Base-by-base conservation (phyloP, 495 filamentous ascomycete genomes). In the Xylaria castorea region DNA sequence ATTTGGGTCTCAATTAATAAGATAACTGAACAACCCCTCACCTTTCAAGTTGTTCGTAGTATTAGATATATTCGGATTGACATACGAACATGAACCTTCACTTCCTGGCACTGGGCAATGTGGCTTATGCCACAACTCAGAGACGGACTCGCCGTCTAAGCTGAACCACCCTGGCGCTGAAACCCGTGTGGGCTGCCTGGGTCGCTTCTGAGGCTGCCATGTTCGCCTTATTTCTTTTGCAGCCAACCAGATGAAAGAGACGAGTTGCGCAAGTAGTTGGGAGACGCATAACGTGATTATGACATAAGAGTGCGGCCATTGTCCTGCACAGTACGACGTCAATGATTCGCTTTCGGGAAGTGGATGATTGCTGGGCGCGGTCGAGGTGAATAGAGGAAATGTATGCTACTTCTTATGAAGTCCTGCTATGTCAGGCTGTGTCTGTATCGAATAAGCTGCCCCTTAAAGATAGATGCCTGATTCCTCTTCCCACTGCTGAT, bases 161-260 rank as follows among this genome's bases (percentile, higher is more conserved):
- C 64, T 51, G 46, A 44, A 66, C 63, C 25, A 30, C 64, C 30
- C 36, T 42, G 38, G 62, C n/a, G 25, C 62, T 22, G 12, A 20
- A 34, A n/a, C 32, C 58, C 18, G 30, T 38, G 20, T 61, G 34
- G 58, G 58, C 20, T 61, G 58, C 32, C n/a, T 38, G 58, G 27
- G 46, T 36, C 30, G 32, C 46, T 40, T 53, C 20, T 44, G 38
- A 51, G 64, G 32, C 64, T 38, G 64, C 27, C 14, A 14, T 40
- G 46, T 25, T 51, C 46, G 64, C 64, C 64, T 68, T 34, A 51
- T 57, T 68, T 57, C 66, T 20, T 14, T 34, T 57, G 48, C 42
- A 51, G 57, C 51, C 68, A 70, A 62, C 42, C 48, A 68, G n/a
- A 30, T 11, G 50, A 44, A 20, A 42, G 66, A 57, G 22, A 66